A percentile compares a stretch with the other conserved stretches of the same genome.
These are phyloP conservation scores for Gomphus bonarii DNA, from an alignment of 1,284 basidiomycete genomes.

Conservation along the genomic window DNA sequence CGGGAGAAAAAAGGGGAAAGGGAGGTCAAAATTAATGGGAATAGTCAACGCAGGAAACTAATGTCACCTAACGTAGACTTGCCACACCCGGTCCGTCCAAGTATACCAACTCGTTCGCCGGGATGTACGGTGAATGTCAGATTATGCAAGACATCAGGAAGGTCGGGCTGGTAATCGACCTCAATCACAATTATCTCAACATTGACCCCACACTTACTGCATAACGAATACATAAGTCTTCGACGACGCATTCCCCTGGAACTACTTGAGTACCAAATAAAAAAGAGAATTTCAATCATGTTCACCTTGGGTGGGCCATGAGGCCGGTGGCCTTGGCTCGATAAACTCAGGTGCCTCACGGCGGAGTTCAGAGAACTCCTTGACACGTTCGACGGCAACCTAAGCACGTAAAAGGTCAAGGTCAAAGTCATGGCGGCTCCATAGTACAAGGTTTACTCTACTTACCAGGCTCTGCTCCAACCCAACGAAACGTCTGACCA, in stretches of 20 bases:
- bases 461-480: slow-evolving; percentile 86
- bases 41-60: background rate
- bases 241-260: slow-evolving; percentile 18
- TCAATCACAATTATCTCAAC: background rate
- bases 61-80: slow-evolving; percentile 27
- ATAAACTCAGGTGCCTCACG: slow-evolving; percentile 73
- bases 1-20: background rate
- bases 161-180: slow-evolving; percentile 45
- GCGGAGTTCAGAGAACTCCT: slow-evolving; percentile 77
- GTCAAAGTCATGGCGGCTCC: background rate
- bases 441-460: background rate
- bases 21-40: slow-evolving; percentile 21
- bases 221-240: slow-evolving; percentile 80
- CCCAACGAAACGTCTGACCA: slow-evolving; percentile 66
- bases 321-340: slow-evolving; percentile 73
- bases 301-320: slow-evolving; percentile 71
- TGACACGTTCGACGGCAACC: slow-evolving; percentile 87
- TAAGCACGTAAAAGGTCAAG: slow-evolving; percentile 19
- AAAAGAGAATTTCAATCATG: background rate
- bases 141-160: slow-evolving; percentile 80
- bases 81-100: slow-evolving; percentile 75
- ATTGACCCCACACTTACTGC: slow-evolving; percentile 44
- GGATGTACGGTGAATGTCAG: slow-evolving; percentile 71
- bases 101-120: slow-evolving; percentile 74
- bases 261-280: background rate